Conservation (phyloP, 116 monocot genomes). For the Zostera marina region DNA sequence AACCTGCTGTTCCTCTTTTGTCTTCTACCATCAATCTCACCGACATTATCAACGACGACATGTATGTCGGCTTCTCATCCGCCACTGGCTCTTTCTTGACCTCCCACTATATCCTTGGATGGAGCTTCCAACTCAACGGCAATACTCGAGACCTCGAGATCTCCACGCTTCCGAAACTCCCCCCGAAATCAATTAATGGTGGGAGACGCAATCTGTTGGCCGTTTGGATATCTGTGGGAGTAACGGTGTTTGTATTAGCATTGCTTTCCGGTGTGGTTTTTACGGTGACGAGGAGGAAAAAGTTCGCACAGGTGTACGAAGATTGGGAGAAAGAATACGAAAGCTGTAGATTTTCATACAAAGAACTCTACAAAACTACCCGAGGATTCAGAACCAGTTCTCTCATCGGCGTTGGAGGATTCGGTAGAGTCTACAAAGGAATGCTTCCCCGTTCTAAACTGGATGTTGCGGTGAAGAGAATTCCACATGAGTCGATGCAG, state of each 20-base stretch:
- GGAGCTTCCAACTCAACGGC: conserved; percentile 50
- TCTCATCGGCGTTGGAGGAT: conserved; percentile 31
- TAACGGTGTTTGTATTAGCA: background rate
- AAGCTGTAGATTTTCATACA: conserved; percentile 21
- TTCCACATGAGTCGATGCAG: conserved; percentile 12
- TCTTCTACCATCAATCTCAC: conserved; percentile 36
- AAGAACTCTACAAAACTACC: conserved; percentile 25
- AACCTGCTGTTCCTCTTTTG: conserved; percentile 32
- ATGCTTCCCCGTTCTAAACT: conserved; percentile 9
- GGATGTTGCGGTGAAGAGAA: conserved; percentile 20
- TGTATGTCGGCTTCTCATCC: conserved; percentile 65
- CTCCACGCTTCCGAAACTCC: conserved; percentile 28
- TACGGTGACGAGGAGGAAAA: conserved; percentile 15
- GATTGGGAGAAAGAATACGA: conserved; percentile 16
- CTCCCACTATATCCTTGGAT: conserved; percentile 39
- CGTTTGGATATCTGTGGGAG: conserved; percentile 4
- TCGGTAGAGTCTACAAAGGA: conserved; percentile 40
- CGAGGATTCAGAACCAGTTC: conserved; percentile 18
- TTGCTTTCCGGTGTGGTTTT: background rate
- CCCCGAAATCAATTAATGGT: background rate
- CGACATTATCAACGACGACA: conserved; percentile 20
- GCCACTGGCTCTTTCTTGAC: conserved; percentile 27
- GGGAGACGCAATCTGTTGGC: background rate
- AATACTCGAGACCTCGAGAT: conserved; percentile 17
- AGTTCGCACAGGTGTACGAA: conserved; percentile 14